Evolutionary conservation across 371 early-diverging fungal genomes (phyloP), one percentile per base, ranked within the genome.

Genomic region (Batkoa obscura): DNA sequence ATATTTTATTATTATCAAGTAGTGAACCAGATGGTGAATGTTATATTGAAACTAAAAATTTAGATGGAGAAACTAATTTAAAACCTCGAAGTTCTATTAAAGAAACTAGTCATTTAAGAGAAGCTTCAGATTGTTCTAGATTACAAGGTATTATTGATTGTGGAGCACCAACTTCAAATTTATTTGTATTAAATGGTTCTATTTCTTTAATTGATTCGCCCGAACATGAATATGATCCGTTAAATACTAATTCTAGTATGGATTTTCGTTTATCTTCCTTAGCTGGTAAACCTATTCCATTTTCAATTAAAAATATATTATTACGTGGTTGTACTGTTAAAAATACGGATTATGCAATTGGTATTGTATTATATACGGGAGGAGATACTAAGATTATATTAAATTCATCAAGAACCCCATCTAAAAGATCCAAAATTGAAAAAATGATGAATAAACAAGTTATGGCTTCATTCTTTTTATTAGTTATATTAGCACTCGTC

Each of bases 11-110:
- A 33, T 62, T 94, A 39, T 86, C 88, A 62, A 82, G 83, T 53
- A 78, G 79, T n/a, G 90, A 92, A 59, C 90, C 88, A 8, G 88
- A 83, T 65, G 90, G 81, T 35, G 72, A 88, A 62, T 92, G 93
- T 61, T 95, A 90, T 64, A 81, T 94, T 43, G 94, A 97, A 62
- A 94, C 97, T 30, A 87, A 86, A 59, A 94, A 92, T 67, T 68
- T 97, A 61, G 94, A 97, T 65, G 97, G 97, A 74, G 79, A 72
- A 15, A 50, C 46, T 30, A 36, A 36, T 15, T 31, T 57, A 34
- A 96, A 96, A 68, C 73, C 81, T 31, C 73, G 87, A 17, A 61
- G 67, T n/a, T 65, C 79, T 31, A 41, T 84, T n/a, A 68, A 68
- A 10, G 81, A 84, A 32, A 75, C 80, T 0, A 65, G 69, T 12